phyloP scores from a whole-genome alignment of 2,329 filamentous ascomycete species.

The Ascochyta lentis region DNA sequence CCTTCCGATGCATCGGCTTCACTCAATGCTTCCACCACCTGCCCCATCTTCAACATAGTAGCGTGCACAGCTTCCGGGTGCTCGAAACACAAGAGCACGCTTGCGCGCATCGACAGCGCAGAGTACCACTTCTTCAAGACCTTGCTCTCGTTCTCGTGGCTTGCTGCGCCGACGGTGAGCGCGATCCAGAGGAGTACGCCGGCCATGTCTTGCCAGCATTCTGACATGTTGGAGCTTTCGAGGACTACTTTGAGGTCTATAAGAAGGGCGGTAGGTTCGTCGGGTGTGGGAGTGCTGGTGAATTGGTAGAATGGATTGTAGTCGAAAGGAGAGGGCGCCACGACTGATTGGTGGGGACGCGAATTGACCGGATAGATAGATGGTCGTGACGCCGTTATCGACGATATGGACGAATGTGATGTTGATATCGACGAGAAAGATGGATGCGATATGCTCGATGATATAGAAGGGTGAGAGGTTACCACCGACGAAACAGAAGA shows the following conservation, averaged over 20 bases:
- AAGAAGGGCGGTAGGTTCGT: conserved; percentile 25
- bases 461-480: conserved; percentile 1
- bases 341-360: not conserved
- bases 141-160: conserved; percentile 28
- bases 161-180: conserved; percentile 44
- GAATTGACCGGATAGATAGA: not conserved
- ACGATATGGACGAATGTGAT: not conserved
- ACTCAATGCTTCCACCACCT: conserved; percentile 29
- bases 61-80: conserved; percentile 41
- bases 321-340: not conserved
- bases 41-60: conserved; percentile 37
- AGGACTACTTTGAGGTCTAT: conserved; percentile 32
- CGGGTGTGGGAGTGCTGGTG: not conserved
- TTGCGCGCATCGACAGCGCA: conserved; percentile 40
- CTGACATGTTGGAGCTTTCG: conserved; percentile 39
- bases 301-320: not conserved
- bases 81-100: conserved; percentile 46
- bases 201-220: conserved; percentile 47
- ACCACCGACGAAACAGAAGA: conserved; percentile 15
- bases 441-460: conserved; percentile 10
- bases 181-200: conserved; percentile 49
- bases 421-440: conserved; percentile 19
- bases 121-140: conserved; percentile 40
- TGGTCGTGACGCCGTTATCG: not conserved
- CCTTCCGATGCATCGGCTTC: not conserved